A percentile compares a stretch with the other conserved stretches of the same genome.
Conservation (phyloP, 2,329 filamentous ascomycete species). For the Thermochaetoides dissita region DNA sequence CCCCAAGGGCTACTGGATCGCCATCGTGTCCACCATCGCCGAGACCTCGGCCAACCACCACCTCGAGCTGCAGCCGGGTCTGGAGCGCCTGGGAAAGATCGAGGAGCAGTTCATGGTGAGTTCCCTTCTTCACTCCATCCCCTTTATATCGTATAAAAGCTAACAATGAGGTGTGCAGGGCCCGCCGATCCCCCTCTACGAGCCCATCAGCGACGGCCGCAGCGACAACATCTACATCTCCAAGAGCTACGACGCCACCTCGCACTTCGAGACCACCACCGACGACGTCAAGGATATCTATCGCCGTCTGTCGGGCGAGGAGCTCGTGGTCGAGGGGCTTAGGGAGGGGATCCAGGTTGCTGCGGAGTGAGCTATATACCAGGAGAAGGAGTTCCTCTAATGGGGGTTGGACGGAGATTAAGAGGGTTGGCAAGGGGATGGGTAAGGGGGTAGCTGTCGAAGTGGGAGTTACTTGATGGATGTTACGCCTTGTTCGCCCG, state of each 20-base stretch:
- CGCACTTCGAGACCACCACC: slow-evolving; percentile 84
- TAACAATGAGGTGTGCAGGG: no score
- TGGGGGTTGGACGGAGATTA: slow-evolving; percentile 1
- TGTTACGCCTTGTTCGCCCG: no score
- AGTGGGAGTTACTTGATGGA: neutral
- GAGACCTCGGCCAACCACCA: slow-evolving; percentile 89
- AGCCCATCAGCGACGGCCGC: slow-evolving; percentile 68
- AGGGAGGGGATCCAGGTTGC: slow-evolving; percentile 65
- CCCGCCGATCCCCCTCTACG: slow-evolving; percentile 82
- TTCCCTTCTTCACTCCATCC: neutral
- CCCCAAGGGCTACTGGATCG: slow-evolving; percentile 97
- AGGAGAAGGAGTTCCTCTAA: neutral
- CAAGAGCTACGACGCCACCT: slow-evolving; percentile 96
- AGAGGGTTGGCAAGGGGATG: neutral
- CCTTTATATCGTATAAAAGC: no score
- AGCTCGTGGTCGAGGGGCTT: slow-evolving; percentile 76
- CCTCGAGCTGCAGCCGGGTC: slow-evolving; percentile 80
- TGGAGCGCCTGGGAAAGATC: slow-evolving; percentile 81
- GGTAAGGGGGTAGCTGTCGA: no score
- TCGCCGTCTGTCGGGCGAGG: slow-evolving; percentile 65
- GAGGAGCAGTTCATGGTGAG: slow-evolving; percentile 92
- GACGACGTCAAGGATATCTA: slow-evolving; percentile 96
- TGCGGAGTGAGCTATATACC: slow-evolving; percentile 37
- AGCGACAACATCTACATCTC: slow-evolving; percentile 93
- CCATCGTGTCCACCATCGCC: slow-evolving; percentile 94